These are phyloP conservation scores for Ceratocystis cubensis DNA, from an alignment of 2,329 filamentous ascomycete genomes.

Conservation along the genomic window DNA sequence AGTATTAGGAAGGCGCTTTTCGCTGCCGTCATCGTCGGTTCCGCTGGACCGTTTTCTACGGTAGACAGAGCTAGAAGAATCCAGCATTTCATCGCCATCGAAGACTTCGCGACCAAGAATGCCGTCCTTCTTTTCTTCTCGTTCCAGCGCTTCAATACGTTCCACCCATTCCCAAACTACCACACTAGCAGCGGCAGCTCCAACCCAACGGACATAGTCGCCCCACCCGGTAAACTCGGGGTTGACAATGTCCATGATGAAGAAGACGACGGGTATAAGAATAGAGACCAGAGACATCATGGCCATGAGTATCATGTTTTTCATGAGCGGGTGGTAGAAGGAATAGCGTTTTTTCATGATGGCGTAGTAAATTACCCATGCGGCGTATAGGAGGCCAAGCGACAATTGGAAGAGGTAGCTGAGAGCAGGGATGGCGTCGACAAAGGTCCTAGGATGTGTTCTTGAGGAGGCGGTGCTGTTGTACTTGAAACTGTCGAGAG, in stretches of 20 bases:
- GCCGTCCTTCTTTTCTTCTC: conserved; percentile 87
- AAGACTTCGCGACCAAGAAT: conserved; percentile 85
- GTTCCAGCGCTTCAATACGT: conserved; percentile 79
- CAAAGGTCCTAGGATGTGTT: conserved; percentile 57
- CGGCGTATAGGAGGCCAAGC: conserved; percentile 75
- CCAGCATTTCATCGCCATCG: conserved; percentile 86
- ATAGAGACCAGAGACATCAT: conserved; percentile 68
- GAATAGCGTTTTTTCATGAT: conserved; percentile 85
- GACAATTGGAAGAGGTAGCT: conserved; percentile 84
- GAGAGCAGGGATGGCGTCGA: conserved; percentile 79
- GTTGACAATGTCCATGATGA: conserved; percentile 78
- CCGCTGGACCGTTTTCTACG: conserved; percentile 16
- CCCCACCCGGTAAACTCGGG: conserved; percentile 83
- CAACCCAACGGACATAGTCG: conserved; percentile 94
- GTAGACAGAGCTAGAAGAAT: conserved; percentile 41
- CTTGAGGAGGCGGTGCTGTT: conserved; percentile 39
- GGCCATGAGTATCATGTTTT: conserved; percentile 73
- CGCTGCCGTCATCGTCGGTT: conserved; percentile 15
- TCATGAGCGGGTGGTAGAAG: conserved; percentile 83
- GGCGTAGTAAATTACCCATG: conserved; percentile 88
- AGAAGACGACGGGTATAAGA: conserved; percentile 81
- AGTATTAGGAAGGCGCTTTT: conserved; percentile 8
- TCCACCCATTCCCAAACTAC: conserved; percentile 98
- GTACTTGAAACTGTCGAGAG: conserved; percentile 71
- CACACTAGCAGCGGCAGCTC: conserved; percentile 84